phyloP scores from a whole-genome alignment of 306 rosid genomes.

The Quillaja saponaria region DNA sequence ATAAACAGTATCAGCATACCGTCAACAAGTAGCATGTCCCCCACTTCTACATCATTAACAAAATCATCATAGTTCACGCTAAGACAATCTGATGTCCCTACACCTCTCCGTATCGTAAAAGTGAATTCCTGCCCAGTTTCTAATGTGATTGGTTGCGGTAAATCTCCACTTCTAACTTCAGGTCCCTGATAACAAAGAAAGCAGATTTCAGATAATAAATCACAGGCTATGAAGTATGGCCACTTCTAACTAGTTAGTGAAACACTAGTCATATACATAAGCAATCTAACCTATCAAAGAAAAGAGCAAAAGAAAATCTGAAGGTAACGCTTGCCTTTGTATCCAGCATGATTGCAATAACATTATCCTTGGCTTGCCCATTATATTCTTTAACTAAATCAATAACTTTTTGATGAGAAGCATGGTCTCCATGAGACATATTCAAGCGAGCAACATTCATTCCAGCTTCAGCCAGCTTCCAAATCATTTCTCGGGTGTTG shows the following conservation, averaged over 20 bases:
- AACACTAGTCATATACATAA: too few species aligned
- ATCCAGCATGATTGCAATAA: conserved; percentile 91
- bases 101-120: conserved; percentile 80
- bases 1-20: conserved; percentile 41
- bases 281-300: background rate
- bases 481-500: conserved; percentile 85
- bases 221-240: background rate
- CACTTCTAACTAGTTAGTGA: too few species aligned
- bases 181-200: conserved; percentile 63
- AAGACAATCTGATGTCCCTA: conserved; percentile 75
- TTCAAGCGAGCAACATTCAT: conserved; percentile 97
- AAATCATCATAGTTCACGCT: conserved; percentile 95
- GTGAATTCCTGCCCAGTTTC: conserved; percentile 78
- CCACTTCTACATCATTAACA: conserved; percentile 83
- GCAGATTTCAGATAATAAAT: conserved; percentile 6
- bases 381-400: conserved; percentile 94
- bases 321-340: conserved; percentile 60
- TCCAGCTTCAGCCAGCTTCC: conserved; percentile 98
- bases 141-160: conserved; percentile 73
- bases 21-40: conserved; percentile 92
- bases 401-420: conserved; percentile 93
- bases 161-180: conserved; percentile 95
- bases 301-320: background rate
- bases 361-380: conserved; percentile 70
- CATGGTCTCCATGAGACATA: conserved; percentile 98